These are phyloP conservation scores for Zoysia matrella DNA, from an alignment of 202 grass and related monocot species.

Conservation along the genomic window DNA sequence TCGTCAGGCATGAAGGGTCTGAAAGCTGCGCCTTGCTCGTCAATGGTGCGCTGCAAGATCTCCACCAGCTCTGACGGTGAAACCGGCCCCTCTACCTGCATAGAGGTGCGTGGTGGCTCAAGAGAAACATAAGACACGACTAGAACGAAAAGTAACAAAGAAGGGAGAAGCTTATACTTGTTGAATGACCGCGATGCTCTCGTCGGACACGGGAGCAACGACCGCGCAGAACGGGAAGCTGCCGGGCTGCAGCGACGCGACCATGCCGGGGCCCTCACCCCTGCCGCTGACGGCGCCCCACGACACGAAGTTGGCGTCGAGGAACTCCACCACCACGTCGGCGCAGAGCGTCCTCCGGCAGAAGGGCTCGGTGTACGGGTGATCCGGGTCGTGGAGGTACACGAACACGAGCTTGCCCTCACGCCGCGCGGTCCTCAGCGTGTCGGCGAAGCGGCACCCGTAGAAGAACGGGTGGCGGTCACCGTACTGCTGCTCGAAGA, in stretches of 20 bases:
- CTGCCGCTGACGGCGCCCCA: constrained; percentile 54
- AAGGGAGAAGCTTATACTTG: constrained; percentile 40
- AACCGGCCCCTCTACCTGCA: constrained; percentile 69
- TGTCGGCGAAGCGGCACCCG: constrained; percentile 59
- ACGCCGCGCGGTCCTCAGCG: constrained; percentile 49
- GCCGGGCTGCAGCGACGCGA: constrained; percentile 47
- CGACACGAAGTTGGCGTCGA: constrained; percentile 75
- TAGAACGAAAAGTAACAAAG: not conserved
- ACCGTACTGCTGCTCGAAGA: constrained; percentile 67
- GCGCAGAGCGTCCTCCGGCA: constrained; percentile 69
- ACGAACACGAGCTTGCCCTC: constrained; percentile 68
- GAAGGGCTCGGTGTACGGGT: constrained; percentile 57
- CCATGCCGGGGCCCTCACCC: constrained; percentile 55
- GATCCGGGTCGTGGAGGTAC: constrained; percentile 65
- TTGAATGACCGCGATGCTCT: constrained; percentile 62
- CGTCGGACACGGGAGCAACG: constrained; percentile 48
- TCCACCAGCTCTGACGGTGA: constrained; percentile 73
- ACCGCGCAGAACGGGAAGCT: constrained; percentile 80
- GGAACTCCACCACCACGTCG: constrained; percentile 72
- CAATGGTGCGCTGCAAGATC: constrained; percentile 69
- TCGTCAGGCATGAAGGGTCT: not conserved
- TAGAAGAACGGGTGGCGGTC: constrained; percentile 76
- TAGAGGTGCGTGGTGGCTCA: not conserved
- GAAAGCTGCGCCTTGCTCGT: constrained; percentile 63
- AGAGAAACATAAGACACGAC: not conserved